phyloP scores from a whole-genome alignment of 352 stramenopile genomes.

The Globisporangium irregulare region DNA sequence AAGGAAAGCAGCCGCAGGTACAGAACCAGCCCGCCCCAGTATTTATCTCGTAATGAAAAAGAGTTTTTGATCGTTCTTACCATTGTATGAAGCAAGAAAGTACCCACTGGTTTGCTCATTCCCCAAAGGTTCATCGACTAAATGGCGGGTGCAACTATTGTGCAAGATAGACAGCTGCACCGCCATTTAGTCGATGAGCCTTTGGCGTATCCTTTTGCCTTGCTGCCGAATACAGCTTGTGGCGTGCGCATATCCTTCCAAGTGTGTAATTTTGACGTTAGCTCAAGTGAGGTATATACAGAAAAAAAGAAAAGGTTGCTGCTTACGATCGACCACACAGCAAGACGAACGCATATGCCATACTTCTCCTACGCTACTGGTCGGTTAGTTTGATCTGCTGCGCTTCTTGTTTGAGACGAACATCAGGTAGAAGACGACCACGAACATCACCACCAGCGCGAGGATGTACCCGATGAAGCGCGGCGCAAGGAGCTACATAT shows the following conservation, averaged over 20 bases:
- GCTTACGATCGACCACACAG: not conserved
- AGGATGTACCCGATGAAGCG: slow-evolving; percentile 61
- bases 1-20: not conserved
- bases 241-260: not conserved
- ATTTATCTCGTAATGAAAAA: slow-evolving; percentile 15
- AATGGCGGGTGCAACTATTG: no score
- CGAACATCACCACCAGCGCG: slow-evolving; percentile 47
- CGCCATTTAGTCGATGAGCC: no score
- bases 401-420: slow-evolving; percentile 41
- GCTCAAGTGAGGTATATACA: not conserved
- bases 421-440: slow-evolving; percentile 54
- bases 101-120: no score
- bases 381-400: slow-evolving; percentile 8
- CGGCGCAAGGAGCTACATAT: slow-evolving; percentile 49
- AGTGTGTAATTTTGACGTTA: not conserved
- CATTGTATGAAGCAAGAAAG: not conserved
- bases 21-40: not conserved
- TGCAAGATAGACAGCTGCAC: not conserved
- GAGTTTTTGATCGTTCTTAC: not conserved
- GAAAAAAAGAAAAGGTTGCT: not conserved
- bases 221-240: not conserved
- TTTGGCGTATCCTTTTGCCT: not conserved
- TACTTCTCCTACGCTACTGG: no score
- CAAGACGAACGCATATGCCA: not conserved
- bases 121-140: no score